phyloP scores from a whole-genome alignment of 1,284 basidiomycete genomes.

The Bondarzewia mesenterica region DNA sequence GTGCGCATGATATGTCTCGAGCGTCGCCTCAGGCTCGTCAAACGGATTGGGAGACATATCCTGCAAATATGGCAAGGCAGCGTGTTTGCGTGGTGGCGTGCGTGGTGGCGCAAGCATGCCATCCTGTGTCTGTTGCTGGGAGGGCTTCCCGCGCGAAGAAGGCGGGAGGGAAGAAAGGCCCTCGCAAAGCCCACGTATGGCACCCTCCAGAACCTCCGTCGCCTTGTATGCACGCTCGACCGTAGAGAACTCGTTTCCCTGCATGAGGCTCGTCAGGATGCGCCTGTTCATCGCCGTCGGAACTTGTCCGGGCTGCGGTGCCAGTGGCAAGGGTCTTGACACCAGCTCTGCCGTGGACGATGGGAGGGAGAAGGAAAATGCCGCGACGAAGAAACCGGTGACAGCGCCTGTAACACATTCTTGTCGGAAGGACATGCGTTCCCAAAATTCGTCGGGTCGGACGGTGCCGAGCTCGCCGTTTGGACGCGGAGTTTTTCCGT shows the following conservation, averaged over 20 bases:
- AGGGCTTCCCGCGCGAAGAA: background rate
- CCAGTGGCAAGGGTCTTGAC: conserved; percentile 33
- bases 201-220: conserved; percentile 61
- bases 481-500: conserved; percentile 10
- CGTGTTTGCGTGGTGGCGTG: conserved; percentile 37
- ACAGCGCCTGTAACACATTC: conserved; percentile 82
- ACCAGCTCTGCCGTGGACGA: background rate
- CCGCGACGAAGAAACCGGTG: conserved; percentile 82
- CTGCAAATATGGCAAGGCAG: conserved; percentile 21
- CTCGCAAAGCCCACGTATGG: conserved; percentile 64
- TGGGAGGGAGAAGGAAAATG: conserved; percentile 23
- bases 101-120: conserved; percentile 23
- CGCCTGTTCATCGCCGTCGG: conserved; percentile 59
- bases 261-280: conserved; percentile 59
- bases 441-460: conserved; percentile 69
- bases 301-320: conserved; percentile 52
- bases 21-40: conserved; percentile 51
- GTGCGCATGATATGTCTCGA: conserved; percentile 46
- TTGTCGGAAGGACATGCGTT: conserved; percentile 85
- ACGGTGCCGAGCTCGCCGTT: conserved; percentile 49
- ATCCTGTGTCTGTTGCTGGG: background rate
- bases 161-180: conserved; percentile 29
- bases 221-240: conserved; percentile 54
- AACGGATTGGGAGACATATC: conserved; percentile 60
- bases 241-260: conserved; percentile 71